Evolutionary conservation across 164 flowering plant genomes (phyloP).

Genomic region (Dillenia suffruticosa): DNA sequence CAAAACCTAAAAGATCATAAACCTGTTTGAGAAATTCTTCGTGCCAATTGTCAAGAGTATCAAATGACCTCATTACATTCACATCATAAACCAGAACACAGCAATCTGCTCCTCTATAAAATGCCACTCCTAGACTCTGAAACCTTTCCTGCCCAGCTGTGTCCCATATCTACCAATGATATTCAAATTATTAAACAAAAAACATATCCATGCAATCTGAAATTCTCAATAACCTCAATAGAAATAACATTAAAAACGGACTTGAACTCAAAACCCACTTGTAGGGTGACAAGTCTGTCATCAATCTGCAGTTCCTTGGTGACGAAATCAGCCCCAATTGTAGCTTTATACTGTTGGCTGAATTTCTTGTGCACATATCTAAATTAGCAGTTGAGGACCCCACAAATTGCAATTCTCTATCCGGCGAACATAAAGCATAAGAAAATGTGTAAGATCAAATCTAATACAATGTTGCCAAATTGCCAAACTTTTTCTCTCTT

Average conservation of each 20-base stretch:
- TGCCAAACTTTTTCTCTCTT: too few species aligned
- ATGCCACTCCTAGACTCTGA: constrained; percentile 97
- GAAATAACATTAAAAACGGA: neutral
- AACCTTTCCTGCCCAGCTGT: constrained; percentile 98
- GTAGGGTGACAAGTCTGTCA: constrained; percentile 77
- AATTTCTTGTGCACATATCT: constrained; percentile 93
- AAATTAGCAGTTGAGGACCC: constrained; percentile 23
- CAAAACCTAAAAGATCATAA: constrained; percentile 5
- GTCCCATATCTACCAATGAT: constrained; percentile 77
- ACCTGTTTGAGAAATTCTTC: constrained; percentile 98
- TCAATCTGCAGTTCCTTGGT: constrained; percentile 91
- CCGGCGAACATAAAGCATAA: too few species aligned
- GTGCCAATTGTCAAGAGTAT: constrained; percentile 86
- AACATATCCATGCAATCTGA: neutral
- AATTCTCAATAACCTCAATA: neutral
- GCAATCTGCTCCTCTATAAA: constrained; percentile 94
- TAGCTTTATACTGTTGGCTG: constrained; percentile 92
- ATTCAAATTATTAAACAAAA: constrained; percentile 3
- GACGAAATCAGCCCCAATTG: constrained; percentile 94
- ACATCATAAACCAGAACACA: constrained; percentile 97
- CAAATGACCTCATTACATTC: constrained; percentile 83
- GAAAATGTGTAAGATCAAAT: too few species aligned
- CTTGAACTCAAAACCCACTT: constrained; percentile 38
- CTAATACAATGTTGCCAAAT: too few species aligned
- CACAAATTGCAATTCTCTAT: neutral